Base-by-base conservation (phyloP, 805 yeast genomes). In the Candida coleopterorum region DNA sequence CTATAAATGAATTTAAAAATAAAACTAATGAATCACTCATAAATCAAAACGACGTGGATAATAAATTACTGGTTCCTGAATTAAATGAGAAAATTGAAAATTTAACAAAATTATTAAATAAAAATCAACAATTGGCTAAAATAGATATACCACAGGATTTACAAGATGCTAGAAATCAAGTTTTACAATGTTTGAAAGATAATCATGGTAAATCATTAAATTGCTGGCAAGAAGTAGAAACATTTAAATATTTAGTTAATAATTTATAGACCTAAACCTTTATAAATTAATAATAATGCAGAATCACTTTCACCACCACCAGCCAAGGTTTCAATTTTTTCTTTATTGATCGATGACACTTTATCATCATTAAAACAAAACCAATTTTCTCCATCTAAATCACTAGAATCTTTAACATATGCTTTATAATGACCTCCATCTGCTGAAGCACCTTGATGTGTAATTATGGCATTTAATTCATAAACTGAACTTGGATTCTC, bases 251-350 rank as follows among this genome's bases (percentile, higher is more conserved):
- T 44, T 56, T 77, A 43, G 83, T 79, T 12, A 65, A 66, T 45
- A 63, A 68, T 43, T 61, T 74, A 43, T 74, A 60, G 46, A 36
- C 90, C 95, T 45, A 82, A 75, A 6, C 87, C 94, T 55, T 81
- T 82, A 68, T 93, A 93, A 38, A 93, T 64, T 47, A 90, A 71
- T 38, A 93, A 81, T 58, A 93, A 74, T 2, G 98, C 99, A 52
- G 93, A 80, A 60, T 93, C 99, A 49, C 95, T 79, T 65, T 94
- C 98, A 40, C 97, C 97, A 39, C 99, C 99, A 29, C 98, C 99
- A 4, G 97, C 85, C 47, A 93, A 71, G 39, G 74, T 60, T 58
- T 88, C 96, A 42, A 93, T 79, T 54, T 77, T 86, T 35, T 88
- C 93, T 53, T 78, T 83, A 43, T 72, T 77, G n/a, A 89, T 88